Evolutionary conservation across 352 stramenopile genomes (phyloP).

Genomic region (Phytophthora europaea): DNA sequence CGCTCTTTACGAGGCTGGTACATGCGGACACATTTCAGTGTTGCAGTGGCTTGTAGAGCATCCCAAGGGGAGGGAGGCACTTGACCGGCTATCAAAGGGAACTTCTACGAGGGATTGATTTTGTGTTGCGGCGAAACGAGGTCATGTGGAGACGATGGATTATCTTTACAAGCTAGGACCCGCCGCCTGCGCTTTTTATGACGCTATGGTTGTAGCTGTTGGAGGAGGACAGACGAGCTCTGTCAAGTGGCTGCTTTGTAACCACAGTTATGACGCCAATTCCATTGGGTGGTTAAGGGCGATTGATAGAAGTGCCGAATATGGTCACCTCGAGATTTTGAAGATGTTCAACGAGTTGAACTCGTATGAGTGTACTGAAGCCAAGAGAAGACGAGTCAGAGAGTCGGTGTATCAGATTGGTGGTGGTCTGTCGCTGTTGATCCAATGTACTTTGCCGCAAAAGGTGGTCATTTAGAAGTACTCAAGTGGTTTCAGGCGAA

Average conservation of each 20-base stretch:
- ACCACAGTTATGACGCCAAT: neutral
- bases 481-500: slow-evolving; percentile 3
- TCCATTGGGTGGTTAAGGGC: neutral
- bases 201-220: neutral
- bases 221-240: neutral
- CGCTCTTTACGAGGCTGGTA: neutral
- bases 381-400: neutral
- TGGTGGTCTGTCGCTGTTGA: neutral
- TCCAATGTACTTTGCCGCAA: neutral
- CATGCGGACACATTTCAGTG: neutral
- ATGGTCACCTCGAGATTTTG: neutral
- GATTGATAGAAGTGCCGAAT: neutral
- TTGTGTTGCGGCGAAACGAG: neutral
- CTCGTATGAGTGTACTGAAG: neutral
- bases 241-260: neutral
- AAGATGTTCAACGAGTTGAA: neutral
- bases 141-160: neutral
- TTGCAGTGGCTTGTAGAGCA: slow-evolving; percentile 5
- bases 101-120: neutral
- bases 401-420: neutral
- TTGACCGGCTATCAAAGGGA: neutral
- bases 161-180: neutral
- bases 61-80: neutral
- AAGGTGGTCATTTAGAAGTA: neutral
- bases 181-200: neutral